Conservation (phyloP, 495 filamentous ascomycete genomes). For the Aspergillus carlsbadensis region DNA sequence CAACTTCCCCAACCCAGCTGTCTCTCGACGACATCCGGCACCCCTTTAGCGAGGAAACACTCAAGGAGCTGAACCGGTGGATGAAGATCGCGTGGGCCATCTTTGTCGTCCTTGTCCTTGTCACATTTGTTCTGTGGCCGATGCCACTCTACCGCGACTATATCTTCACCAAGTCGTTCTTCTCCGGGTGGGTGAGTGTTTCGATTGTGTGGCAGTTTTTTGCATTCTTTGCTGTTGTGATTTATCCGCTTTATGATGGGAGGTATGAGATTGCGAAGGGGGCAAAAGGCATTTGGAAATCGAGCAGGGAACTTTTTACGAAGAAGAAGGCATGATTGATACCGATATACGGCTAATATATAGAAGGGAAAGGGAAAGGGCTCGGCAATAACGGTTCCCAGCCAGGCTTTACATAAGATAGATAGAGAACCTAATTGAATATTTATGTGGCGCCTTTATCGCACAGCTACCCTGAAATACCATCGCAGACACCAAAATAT, state of each 20-base stretch:
- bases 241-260: constrained; percentile 48
- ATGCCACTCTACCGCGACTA: constrained; percentile 45
- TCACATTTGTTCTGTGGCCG: constrained; percentile 44
- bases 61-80: constrained; percentile 34
- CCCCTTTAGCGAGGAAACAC: constrained; percentile 33
- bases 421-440: not conserved
- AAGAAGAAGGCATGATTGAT: constrained; percentile 3
- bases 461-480: too few relatives aligned
- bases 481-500: too few relatives aligned
- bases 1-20: constrained; percentile 1
- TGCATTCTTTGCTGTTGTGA: constrained; percentile 41
- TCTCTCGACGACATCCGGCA: constrained; percentile 31
- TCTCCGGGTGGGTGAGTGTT: constrained; percentile 43
- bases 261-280: constrained; percentile 27
- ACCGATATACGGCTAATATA: not conserved
- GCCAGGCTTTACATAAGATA: too few relatives aligned
- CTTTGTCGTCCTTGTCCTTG: constrained; percentile 36
- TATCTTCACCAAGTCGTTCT: constrained; percentile 47
- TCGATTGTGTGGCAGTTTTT: constrained; percentile 48
- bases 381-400: too few relatives aligned
- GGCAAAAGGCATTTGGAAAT: constrained; percentile 4
- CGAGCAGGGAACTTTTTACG: not conserved
- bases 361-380: too few relatives aligned
- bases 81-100: constrained; percentile 39
- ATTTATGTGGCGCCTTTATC: constrained; percentile 3